Conservation (phyloP, 2,329 filamentous ascomycete species). For the Lachnum nothofagi region DNA sequence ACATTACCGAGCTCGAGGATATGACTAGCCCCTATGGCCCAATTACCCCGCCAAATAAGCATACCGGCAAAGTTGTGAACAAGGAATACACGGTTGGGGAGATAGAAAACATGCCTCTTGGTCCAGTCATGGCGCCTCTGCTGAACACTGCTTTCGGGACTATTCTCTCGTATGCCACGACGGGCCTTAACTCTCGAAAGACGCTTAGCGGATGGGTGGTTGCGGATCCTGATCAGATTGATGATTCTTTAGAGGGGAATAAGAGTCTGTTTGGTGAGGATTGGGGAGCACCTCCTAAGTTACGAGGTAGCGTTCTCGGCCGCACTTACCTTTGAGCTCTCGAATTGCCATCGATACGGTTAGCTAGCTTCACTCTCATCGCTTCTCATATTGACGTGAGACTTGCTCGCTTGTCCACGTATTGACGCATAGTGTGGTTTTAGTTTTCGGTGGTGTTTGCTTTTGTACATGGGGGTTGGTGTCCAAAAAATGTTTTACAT, state of each 20-base stretch:
- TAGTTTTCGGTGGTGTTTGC: too few species aligned
- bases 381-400: too few species aligned
- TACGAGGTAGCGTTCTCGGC: background rate
- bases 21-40: constrained; percentile 13
- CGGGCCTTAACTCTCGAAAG: constrained; percentile 12
- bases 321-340: too few species aligned
- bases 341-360: too few species aligned
- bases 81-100: constrained; percentile 20
- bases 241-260: constrained; percentile 25
- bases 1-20: constrained; percentile 20
- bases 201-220: constrained; percentile 21
- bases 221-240: constrained; percentile 22
- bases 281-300: constrained; percentile 19
- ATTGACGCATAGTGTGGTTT: too few species aligned
- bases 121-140: constrained; percentile 23
- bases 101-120: constrained; percentile 21
- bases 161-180: constrained; percentile 24
- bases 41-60: constrained; percentile 19
- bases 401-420: too few species aligned
- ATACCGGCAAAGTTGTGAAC: constrained; percentile 7
- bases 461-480: too few species aligned
- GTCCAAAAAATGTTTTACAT: too few species aligned
- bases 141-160: constrained; percentile 26
- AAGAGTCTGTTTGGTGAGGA: constrained; percentile 30
- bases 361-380: too few species aligned